These are phyloP conservation scores for Calonectria hawksworthii DNA, from an alignment of 2,329 filamentous ascomycete genomes.

Conservation along the genomic window DNA sequence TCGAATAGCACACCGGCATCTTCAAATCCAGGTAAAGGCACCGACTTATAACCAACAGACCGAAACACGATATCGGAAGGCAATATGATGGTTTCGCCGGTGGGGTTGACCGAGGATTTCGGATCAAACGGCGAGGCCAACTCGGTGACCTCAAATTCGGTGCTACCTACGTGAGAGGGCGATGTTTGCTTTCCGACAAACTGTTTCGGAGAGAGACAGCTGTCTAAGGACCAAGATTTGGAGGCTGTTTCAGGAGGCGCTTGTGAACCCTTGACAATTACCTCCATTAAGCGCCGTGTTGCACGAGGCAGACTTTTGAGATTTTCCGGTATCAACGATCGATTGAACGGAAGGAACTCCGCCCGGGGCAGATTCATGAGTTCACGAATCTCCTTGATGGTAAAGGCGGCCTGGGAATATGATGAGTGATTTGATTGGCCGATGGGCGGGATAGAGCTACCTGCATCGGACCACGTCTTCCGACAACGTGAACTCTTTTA, in stretches of 20 bases:
- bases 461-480: constrained; percentile 90
- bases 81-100: constrained; percentile 66
- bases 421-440: not conserved
- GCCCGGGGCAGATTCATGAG: constrained; percentile 83
- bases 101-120: constrained; percentile 61
- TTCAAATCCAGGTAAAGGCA: constrained; percentile 80
- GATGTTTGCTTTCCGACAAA: constrained; percentile 69
- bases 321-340: constrained; percentile 75
- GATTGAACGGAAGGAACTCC: constrained; percentile 78
- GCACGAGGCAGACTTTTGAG: constrained; percentile 80
- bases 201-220: constrained; percentile 81
- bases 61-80: constrained; percentile 84
- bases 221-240: constrained; percentile 88
- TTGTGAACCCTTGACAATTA: constrained; percentile 81
- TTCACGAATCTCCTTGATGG: constrained; percentile 94
- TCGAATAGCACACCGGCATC: constrained; percentile 86
- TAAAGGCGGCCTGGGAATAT: constrained; percentile 81
- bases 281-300: constrained; percentile 82
- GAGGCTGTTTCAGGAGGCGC: constrained; percentile 60
- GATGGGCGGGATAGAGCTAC: constrained; percentile 55
- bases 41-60: constrained; percentile 94
- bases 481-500: constrained; percentile 87
- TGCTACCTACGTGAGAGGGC: constrained; percentile 69
- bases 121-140: constrained; percentile 70
- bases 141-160: constrained; percentile 75